Evolutionary conservation across 2,329 filamentous ascomycete species (phyloP).

Genomic region (Drechmeria coniospora): DNA sequence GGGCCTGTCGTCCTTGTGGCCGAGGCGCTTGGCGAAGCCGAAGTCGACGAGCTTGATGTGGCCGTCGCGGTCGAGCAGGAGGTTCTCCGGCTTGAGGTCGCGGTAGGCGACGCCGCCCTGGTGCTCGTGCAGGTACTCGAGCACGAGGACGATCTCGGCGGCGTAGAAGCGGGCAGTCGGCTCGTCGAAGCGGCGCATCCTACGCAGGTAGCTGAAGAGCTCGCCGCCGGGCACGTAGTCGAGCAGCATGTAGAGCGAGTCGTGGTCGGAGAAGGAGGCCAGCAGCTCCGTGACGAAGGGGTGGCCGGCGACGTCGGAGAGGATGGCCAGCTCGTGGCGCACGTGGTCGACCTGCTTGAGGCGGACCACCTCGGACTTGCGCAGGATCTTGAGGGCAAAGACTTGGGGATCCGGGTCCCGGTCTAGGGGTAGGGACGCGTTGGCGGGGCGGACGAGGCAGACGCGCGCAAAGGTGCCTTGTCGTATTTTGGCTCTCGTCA

Average conservation of each 20-base stretch:
- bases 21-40: constrained; percentile 69
- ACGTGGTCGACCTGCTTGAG: constrained; percentile 81
- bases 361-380: constrained; percentile 58
- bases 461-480: constrained; percentile 68
- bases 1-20: constrained; percentile 32
- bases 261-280: constrained; percentile 64
- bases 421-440: constrained; percentile 23
- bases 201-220: constrained; percentile 68
- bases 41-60: constrained; percentile 77
- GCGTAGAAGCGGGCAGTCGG: constrained; percentile 66
- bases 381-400: constrained; percentile 70
- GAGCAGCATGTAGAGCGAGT: constrained; percentile 69
- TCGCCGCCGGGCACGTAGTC: constrained; percentile 75
- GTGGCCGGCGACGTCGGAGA: constrained; percentile 62
- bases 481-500: too few relatives aligned
- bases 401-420: constrained; percentile 30
- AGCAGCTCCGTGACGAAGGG: constrained; percentile 72
- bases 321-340: constrained; percentile 65
- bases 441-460: constrained; percentile 55
- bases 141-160: constrained; percentile 67
- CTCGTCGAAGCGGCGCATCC: constrained; percentile 66
- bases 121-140: constrained; percentile 67
- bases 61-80: constrained; percentile 60
- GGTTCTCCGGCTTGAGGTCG: constrained; percentile 71
- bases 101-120: constrained; percentile 67